These are phyloP conservation scores for Yamadazyma atlantica DNA, from an alignment of 1,139 yeast genomes.

Conservation along the genomic window DNA sequence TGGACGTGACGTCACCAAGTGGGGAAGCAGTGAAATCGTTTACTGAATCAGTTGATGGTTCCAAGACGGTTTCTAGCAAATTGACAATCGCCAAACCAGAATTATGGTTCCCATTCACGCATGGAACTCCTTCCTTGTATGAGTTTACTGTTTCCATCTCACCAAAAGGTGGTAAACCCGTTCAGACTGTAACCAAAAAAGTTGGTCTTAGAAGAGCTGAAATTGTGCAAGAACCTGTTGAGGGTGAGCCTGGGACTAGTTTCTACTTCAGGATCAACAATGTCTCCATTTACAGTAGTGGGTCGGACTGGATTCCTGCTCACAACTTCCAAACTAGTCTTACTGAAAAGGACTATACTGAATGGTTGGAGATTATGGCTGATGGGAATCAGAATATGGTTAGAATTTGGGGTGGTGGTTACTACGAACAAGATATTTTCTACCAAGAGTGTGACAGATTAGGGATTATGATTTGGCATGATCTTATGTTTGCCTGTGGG, in stretches of 20 bases:
- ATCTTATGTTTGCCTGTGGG: slow-evolving; percentile 52
- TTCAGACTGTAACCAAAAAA: slow-evolving; percentile 6
- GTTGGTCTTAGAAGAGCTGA: slow-evolving; percentile 38
- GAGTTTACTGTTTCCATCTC: slow-evolving; percentile 15
- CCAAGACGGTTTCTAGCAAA: neutral
- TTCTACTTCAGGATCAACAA: slow-evolving; percentile 41
- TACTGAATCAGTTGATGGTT: neutral
- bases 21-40: neutral
- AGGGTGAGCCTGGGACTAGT: slow-evolving; percentile 27
- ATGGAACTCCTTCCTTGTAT: slow-evolving; percentile 35
- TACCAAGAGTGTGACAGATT: slow-evolving; percentile 40
- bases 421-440: slow-evolving; percentile 38
- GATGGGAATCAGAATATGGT: slow-evolving; percentile 43
- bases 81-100: slow-evolving; percentile 18
- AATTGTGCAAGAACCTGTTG: slow-evolving; percentile 31
- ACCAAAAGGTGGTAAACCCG: slow-evolving; percentile 5
- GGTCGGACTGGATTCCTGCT: slow-evolving; percentile 49
- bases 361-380: slow-evolving; percentile 28
- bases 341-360: slow-evolving; percentile 26
- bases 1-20: slow-evolving; percentile 1
- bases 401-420: slow-evolving; percentile 52
- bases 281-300: slow-evolving; percentile 32
- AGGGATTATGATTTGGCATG: slow-evolving; percentile 50
- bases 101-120: slow-evolving; percentile 41
- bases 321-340: slow-evolving; percentile 34